A percentile compares a stretch with the other conserved stretches of the same genome.
Conservation (phyloP, 2,329 filamentous ascomycete genomes). For the Ophiostoma angusticollis region DNA sequence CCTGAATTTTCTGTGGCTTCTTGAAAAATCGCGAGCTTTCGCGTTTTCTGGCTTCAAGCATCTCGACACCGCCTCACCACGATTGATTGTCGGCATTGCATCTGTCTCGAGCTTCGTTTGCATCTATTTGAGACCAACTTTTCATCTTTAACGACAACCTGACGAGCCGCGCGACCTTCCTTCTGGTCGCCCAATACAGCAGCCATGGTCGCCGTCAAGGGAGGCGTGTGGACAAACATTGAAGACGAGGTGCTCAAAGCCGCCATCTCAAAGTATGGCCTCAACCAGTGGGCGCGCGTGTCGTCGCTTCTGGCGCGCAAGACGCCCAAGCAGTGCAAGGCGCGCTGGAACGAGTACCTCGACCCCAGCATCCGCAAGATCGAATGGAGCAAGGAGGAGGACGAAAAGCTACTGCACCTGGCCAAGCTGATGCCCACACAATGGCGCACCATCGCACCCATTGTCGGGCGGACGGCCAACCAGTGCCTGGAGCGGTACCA, state of each 20-base stretch:
- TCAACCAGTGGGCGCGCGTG: slow-evolving; percentile 97
- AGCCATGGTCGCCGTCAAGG: slow-evolving; percentile 59
- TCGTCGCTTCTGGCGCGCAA: slow-evolving; percentile 94
- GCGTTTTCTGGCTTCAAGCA: background rate
- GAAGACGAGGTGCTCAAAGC: slow-evolving; percentile 97
- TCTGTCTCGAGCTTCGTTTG: slow-evolving; percentile 7
- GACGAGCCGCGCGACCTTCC: too few relatives aligned
- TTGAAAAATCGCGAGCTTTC: background rate
- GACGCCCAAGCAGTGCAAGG: slow-evolving; percentile 98
- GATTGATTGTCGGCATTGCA: too few relatives aligned
- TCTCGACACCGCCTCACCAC: too few relatives aligned
- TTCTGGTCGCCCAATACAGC: slow-evolving; percentile 10
- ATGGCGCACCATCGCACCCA: slow-evolving; percentile 96
- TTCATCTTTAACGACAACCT: background rate
- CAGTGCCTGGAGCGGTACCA: slow-evolving; percentile 97
- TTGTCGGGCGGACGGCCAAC: slow-evolving; percentile 90
- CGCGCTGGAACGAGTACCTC: slow-evolving; percentile 95
- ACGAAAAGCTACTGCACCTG: slow-evolving; percentile 91
- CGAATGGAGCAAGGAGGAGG: slow-evolving; percentile 97
- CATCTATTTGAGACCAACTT: too few relatives aligned
- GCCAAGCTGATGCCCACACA: slow-evolving; percentile 98
- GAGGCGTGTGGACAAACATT: slow-evolving; percentile 63
- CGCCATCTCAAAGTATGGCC: slow-evolving; percentile 83
- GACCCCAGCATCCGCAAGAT: slow-evolving; percentile 97
- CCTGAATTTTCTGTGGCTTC: background rate